A percentile compares a stretch with the other conserved stretches of the same genome.
These are phyloP conservation scores for Trypanosoma platydactyli DNA, from an alignment of 208 protist species.

Conservation along the genomic window DNA sequence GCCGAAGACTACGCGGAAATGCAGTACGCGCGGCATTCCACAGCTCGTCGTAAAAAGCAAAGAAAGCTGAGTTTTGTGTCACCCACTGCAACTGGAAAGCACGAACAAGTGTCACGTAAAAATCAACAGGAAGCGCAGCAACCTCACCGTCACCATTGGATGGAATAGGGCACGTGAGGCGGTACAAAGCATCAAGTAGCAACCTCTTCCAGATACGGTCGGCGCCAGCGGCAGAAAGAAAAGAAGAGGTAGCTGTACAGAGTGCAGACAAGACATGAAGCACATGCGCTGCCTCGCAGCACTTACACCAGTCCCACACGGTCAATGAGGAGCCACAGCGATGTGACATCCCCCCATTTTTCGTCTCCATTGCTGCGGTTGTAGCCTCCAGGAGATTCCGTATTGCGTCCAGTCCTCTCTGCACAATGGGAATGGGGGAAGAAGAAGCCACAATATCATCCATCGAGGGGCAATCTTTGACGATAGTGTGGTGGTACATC, in stretches of 20 bases:
- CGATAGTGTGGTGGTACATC: not conserved
- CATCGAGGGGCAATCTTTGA: not conserved
- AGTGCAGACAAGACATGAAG: not conserved
- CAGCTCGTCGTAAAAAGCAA: not conserved
- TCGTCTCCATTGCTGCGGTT: not conserved
- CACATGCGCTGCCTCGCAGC: slow-evolving; percentile 20
- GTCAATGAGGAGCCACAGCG: not conserved
- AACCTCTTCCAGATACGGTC: not conserved
- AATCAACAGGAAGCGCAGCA: not conserved
- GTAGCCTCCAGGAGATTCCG: not conserved
- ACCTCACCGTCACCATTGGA: not conserved
- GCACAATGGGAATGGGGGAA: not conserved
- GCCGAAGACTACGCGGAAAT: slow-evolving; percentile 14
- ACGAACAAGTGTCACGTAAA: slow-evolving; percentile 21
- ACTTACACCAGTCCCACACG: slow-evolving; percentile 14
- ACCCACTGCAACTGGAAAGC: slow-evolving; percentile 4
- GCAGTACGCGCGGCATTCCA: slow-evolving; percentile 7
- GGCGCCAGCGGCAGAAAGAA: not conserved
- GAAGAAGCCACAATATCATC: not conserved
- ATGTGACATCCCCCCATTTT: not conserved
- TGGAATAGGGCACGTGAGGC: not conserved
- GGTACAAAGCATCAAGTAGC: slow-evolving; percentile 5
- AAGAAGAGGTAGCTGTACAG: not conserved
- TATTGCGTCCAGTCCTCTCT: not conserved
- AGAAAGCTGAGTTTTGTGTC: not conserved